Evolutionary conservation across 2,329 filamentous ascomycete genomes (phyloP), one percentile per base, ranked within the genome.

Genomic region (Salinomyces thailandicus): DNA sequence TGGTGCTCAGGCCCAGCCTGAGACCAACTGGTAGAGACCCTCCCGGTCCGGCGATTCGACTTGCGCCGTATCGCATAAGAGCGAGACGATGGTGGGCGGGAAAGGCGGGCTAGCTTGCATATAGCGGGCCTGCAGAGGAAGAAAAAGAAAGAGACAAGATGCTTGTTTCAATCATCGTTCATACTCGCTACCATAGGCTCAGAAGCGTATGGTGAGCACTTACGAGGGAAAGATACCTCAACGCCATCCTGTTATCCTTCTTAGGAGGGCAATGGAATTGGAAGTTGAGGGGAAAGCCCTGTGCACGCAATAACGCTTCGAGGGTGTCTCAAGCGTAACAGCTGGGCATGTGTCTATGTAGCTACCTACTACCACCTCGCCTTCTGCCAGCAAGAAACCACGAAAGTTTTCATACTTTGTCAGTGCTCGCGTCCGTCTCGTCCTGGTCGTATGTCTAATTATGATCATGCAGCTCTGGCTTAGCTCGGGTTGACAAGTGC

Each of bases 171-270:
- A 26, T n/a, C n/a, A 8, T 9, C 22, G 9, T 8, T 26, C 22
- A 26, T 26, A 8, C 9, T 26, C 22, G 22, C 22, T n/a, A 26
- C n/a, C 22, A n/a, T 26, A 12, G 15, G 20, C 11, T 27, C 15
- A 7, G 26, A 27, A 32, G 32, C 9, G 71, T 71, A 76, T 75
- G n/a, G 72, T 72, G 66, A 71, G 80, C 78, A 81, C 86, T 95
- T 73, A 95, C 82, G 87, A 95, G 86, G 89, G 89, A 96, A 96
- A 96, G 89, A 96, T 86, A 94, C 81, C 85, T 74, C 63, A 17
- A n/a, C n/a, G n/a, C 20, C 22, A 26, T 26, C 22, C n/a, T 26
- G 9, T 26, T 8, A 26, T 18, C 4, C n/a, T n/a, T n/a, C n/a
- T n/a, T n/a, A n/a, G n/a, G n/a, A n/a, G n/a, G n/a, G n/a, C n/a